A percentile compares a stretch with the other conserved stretches of the same genome.
Evolutionary conservation across 139 green algal species (phyloP).

Genomic region (Zygnema circumcarinatum): DNA sequence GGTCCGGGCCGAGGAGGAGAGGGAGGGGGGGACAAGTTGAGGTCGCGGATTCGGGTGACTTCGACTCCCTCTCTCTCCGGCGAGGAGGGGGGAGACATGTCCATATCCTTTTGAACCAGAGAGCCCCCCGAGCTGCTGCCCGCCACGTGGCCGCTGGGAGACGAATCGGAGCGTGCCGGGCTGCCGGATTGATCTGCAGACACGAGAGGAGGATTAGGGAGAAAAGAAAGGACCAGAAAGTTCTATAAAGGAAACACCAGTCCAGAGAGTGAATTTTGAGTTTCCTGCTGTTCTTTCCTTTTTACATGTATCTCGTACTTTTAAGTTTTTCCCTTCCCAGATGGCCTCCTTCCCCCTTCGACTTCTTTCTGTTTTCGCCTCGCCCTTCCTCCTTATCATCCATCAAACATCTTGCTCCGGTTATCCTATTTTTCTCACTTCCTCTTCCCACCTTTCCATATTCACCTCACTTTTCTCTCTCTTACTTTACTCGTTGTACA

Average conservation of each 20-base stretch:
- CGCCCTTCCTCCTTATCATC: background rate
- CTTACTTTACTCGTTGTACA: too few species aligned
- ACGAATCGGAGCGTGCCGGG: background rate
- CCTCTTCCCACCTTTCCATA: too few species aligned
- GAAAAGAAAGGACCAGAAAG: background rate
- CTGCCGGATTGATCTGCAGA: too few species aligned
- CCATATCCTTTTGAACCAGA: constrained; percentile 16
- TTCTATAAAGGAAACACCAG: background rate
- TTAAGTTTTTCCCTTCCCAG: too few species aligned
- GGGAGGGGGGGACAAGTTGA: too few species aligned
- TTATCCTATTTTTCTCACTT: too few species aligned
- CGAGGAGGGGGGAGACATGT: constrained; percentile 19
- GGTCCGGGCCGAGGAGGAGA: background rate
- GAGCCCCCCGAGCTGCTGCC: background rate
- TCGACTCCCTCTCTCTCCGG: background rate
- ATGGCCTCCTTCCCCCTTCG: too few species aligned
- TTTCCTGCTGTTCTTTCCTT: background rate
- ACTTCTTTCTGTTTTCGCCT: too few species aligned
- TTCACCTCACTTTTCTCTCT: too few species aligned
- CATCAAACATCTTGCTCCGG: background rate
- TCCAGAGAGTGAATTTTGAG: background rate
- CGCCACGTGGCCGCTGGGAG: background rate
- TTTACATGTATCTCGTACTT: too few species aligned
- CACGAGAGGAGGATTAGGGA: background rate
- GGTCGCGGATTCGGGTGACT: too few species aligned